Evolutionary conservation across 352 stramenopile genomes (phyloP).

Genomic region (Globisporangium megalacanthum): DNA sequence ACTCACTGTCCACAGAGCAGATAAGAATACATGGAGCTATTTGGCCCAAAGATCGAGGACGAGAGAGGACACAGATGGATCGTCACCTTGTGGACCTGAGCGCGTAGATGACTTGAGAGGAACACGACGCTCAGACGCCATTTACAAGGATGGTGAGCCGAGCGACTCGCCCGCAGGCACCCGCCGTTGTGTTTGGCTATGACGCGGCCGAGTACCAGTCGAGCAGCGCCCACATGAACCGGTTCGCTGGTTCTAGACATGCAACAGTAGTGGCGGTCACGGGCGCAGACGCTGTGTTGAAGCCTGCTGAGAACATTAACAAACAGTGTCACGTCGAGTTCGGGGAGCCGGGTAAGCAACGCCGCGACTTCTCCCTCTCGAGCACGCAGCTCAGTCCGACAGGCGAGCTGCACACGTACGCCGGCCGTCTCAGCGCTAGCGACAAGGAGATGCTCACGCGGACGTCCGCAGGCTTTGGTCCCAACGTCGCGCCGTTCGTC

Average conservation of each 20-base stretch:
- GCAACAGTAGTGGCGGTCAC: constrained; percentile 3
- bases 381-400: constrained; percentile 55
- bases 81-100: too few relatives aligned
- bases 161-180: constrained; percentile 34
- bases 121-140: too few relatives aligned
- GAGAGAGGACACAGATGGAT: too few relatives aligned
- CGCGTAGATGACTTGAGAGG: too few relatives aligned
- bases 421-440: constrained; percentile 35
- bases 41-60: too few relatives aligned
- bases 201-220: constrained; percentile 50
- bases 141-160: constrained; percentile 8
- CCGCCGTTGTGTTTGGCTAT: constrained; percentile 56
- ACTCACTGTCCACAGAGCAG: too few relatives aligned
- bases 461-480: constrained; percentile 54
- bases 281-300: constrained; percentile 4
- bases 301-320: constrained; percentile 36
- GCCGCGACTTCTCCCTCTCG: constrained; percentile 40
- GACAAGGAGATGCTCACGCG: constrained; percentile 52
- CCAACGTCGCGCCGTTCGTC: constrained; percentile 40
- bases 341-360: constrained; percentile 51
- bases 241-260: constrained; percentile 17
- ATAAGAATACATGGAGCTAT: too few relatives aligned
- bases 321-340: constrained; percentile 66
- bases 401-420: constrained; percentile 62
- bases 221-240: constrained; percentile 41